phyloP scores from a whole-genome alignment of 2,329 filamentous ascomycete genomes.

The Fusarium cicatricum region DNA sequence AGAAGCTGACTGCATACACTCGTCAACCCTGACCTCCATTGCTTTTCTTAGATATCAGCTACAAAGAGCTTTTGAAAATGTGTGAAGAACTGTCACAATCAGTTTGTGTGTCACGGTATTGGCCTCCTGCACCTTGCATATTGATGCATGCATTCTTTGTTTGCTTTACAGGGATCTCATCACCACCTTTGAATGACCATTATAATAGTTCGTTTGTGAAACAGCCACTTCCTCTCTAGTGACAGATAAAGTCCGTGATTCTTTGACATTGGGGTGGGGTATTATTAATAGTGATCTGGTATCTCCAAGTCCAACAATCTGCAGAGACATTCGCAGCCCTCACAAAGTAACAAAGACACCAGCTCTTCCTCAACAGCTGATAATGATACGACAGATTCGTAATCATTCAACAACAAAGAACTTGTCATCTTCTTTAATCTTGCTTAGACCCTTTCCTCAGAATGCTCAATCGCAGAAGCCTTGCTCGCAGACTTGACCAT shows the following conservation, averaged over 20 bases:
- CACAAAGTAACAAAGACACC: neutral
- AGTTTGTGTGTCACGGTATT: neutral
- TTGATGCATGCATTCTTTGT: slow-evolving; percentile 21
- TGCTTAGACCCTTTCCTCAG: slow-evolving; percentile 29
- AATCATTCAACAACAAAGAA: neutral
- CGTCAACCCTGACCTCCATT: neutral
- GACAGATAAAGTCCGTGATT: neutral
- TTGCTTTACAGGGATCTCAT: neutral
- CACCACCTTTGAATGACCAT: neutral
- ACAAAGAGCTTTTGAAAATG: neutral
- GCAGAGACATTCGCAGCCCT: neutral
- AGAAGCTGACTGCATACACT: neutral
- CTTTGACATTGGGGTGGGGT: neutral
- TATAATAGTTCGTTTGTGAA: slow-evolving; percentile 8
- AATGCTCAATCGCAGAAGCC: slow-evolving; percentile 30
- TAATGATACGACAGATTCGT: too few relatives aligned
- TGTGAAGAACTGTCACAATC: neutral
- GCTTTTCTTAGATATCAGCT: slow-evolving; percentile 15
- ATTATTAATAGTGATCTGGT: slow-evolving; percentile 1
- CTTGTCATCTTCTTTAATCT: neutral
- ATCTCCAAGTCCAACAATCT: neutral
- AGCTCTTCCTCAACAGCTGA: neutral
- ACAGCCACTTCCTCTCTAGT: slow-evolving; percentile 7
- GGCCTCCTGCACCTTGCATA: neutral
- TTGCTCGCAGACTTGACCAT: slow-evolving; percentile 26